These are phyloP conservation scores for Fagopyrum esculentum DNA, from an alignment of 148 eudicot species.

Conservation along the genomic window DNA sequence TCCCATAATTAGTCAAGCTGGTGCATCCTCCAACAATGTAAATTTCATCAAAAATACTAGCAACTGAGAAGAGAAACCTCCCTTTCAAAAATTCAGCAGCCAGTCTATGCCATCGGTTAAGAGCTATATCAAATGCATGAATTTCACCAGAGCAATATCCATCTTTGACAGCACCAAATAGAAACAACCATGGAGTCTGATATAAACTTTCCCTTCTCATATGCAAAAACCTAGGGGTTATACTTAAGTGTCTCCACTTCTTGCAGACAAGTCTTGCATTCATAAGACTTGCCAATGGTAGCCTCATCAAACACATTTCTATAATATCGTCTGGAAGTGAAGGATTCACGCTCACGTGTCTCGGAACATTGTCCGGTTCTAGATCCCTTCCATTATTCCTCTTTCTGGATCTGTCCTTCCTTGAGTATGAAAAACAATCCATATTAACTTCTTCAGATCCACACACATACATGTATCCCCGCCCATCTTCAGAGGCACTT, in stretches of 20 bases:
- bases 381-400: slow-evolving; percentile 38
- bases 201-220: slow-evolving; percentile 55
- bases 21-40: slow-evolving; percentile 91
- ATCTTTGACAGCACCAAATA: slow-evolving; percentile 73
- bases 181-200: slow-evolving; percentile 76
- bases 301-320: slow-evolving; percentile 93
- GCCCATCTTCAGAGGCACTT: slow-evolving; percentile 58
- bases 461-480: slow-evolving; percentile 39
- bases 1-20: slow-evolving; percentile 71
- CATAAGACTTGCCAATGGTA: slow-evolving; percentile 86
- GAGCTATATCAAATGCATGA: slow-evolving; percentile 69
- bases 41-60: slow-evolving; percentile 63
- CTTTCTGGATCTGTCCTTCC: slow-evolving; percentile 61
- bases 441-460: slow-evolving; percentile 63
- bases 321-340: slow-evolving; percentile 85
- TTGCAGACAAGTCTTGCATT: slow-evolving; percentile 89
- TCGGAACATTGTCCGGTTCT: slow-evolving; percentile 28
- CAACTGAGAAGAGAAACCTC: slow-evolving; percentile 76
- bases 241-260: slow-evolving; percentile 74
- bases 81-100: slow-evolving; percentile 64
- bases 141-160: slow-evolving; percentile 91
- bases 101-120: slow-evolving; percentile 63
- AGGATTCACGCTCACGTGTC: slow-evolving; percentile 34
- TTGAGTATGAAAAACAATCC: slow-evolving; percentile 70
- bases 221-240: slow-evolving; percentile 71